Base-by-base conservation (phyloP, 192 early-diverging fungal species). In the Backusella sp. region DNA sequence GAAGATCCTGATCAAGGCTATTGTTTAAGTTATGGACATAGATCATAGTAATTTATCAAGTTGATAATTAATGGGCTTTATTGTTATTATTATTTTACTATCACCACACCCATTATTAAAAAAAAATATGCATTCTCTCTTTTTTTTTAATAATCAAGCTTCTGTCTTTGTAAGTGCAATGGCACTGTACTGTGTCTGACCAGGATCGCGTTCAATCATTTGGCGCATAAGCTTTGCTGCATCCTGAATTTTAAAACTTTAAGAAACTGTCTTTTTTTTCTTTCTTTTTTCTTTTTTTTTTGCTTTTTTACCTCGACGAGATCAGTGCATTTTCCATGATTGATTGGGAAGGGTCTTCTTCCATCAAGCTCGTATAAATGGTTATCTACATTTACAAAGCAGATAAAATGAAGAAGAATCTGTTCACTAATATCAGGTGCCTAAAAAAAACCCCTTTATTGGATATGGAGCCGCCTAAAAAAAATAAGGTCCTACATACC, bases 351-450 rank as follows among this genome's bases (percentile, higher is more conserved):
- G 1, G 85, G 83, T 62, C 91, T 92, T 35, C 90, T 84, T 39
- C 96, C 96, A 80, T 99, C 97, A 67, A 98, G 80, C 81, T 99
- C 96, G 70, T 92, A 96, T 19, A 99, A 39, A 8, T 87, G 79
- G 44, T 93, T 93, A 36, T 94, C 93, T 8, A 89, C 84, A 35
- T 88, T 79, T 9, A 96, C 88, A 85, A 97, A 93, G 21, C 92
- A 92, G 1, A 95, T 84, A 82, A 94, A 99, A 81, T 98, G 97
- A 75, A 92, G 85, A 68, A 94, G 80, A n/a, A 96, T 90, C 4
- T 93, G 87, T 19, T 89, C 91, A 4, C 94, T 93, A 17, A 90
- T 75, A 30, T 80, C 71, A 0, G 92, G 94, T 4, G 92, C 87
- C 66, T 86, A 70, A 49, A 49, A 44, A 44, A 44, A 17, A n/a